phyloP scores from a whole-genome alignment of 805 yeast species.

The Candida pseudofarinosa region DNA sequence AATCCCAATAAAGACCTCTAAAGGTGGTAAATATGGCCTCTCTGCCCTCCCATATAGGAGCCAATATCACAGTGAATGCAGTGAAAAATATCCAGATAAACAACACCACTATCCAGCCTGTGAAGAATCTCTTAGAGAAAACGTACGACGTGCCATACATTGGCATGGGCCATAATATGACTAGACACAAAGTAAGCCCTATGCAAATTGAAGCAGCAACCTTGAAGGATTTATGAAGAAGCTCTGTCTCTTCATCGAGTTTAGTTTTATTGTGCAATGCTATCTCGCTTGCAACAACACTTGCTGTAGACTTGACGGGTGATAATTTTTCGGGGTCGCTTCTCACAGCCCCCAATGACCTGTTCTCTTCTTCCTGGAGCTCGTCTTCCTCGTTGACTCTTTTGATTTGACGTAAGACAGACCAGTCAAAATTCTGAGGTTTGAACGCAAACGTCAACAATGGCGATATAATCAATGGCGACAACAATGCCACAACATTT shows the following conservation, averaged over 20 bases:
- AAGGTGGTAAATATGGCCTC: conserved; percentile 56
- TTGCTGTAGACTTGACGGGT: conserved; percentile 36
- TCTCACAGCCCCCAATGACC: conserved; percentile 12
- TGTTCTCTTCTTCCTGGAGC: conserved; percentile 39
- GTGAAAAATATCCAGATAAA: conserved; percentile 78
- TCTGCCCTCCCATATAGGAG: conserved; percentile 75
- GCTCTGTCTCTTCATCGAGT: conserved; percentile 46
- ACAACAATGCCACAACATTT: conserved; percentile 73
- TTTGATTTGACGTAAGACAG: conserved; percentile 51
- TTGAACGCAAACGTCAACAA: conserved; percentile 59
- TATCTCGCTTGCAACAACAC: conserved; percentile 37
- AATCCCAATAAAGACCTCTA: conserved; percentile 85
- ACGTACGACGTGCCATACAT: conserved; percentile 81
- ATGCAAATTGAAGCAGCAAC: conserved; percentile 59
- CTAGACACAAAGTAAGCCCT: conserved; percentile 55
- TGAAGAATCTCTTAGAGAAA: conserved; percentile 71
- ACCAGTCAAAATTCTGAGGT: conserved; percentile 75
- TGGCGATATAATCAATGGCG: conserved; percentile 68
- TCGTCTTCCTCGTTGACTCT: conserved; percentile 74
- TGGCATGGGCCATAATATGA: conserved; percentile 91
- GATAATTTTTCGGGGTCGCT: conserved; percentile 22
- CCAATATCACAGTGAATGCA: conserved; percentile 57
- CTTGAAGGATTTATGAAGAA: conserved; percentile 54
- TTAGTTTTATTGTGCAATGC: conserved; percentile 21
- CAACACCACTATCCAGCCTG: conserved; percentile 85